Evolutionary conservation across 345 rosid genomes (phyloP).

Genomic region (Bretschneidera sinensis): DNA sequence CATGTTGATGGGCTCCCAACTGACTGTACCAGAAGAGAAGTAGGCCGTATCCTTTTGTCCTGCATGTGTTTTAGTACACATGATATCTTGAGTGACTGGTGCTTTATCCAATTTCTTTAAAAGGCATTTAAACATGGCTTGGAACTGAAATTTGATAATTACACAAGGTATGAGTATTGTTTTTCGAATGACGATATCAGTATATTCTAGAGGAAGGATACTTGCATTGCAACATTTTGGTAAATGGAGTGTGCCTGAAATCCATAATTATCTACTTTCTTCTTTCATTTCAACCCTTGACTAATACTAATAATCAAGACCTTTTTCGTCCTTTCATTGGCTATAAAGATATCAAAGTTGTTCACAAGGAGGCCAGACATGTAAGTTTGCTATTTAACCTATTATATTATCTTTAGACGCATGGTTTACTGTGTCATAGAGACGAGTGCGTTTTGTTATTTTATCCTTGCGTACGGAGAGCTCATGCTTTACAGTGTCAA

Average conservation of each 20-base stretch:
- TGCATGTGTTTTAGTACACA: background rate
- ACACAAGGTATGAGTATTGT: too few species aligned
- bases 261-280: background rate
- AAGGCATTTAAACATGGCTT: too few species aligned
- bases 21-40: conserved; percentile 66
- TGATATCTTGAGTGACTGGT: background rate
- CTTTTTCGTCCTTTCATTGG: conserved; percentile 59
- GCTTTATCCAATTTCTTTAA: background rate
- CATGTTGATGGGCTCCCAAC: conserved; percentile 58
- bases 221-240: too few species aligned
- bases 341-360: conserved; percentile 53
- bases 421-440: too few species aligned
- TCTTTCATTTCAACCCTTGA: conserved; percentile 22
- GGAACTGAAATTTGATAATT: too few species aligned
- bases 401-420: background rate
- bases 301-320: conserved; percentile 27
- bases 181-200: too few species aligned
- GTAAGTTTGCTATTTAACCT: conserved; percentile 30
- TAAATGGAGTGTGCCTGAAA: too few species aligned
- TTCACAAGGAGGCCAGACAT: conserved; percentile 54
- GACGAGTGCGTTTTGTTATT: too few species aligned
- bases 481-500: too few species aligned
- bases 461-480: too few species aligned
- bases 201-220: too few species aligned
- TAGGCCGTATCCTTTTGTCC: conserved; percentile 55